A percentile compares a stretch with the other conserved stretches of the same genome.
Conservation (phyloP, 2,329 filamentous ascomycete genomes). For the Penicillium brevicompactum region DNA sequence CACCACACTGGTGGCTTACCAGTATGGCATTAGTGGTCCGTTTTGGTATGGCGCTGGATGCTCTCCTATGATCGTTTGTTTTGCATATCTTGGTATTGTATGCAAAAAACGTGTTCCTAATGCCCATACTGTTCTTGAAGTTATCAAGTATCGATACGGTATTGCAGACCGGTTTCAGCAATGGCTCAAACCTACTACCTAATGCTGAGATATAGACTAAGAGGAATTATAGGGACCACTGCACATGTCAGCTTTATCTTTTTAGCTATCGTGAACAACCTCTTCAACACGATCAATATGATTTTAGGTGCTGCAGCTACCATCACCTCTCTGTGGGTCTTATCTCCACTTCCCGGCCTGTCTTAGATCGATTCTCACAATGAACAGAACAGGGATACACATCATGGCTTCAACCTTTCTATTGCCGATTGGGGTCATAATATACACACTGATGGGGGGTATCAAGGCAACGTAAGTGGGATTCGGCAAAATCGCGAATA, state of each 20-base stretch:
- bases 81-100: slow-evolving; percentile 47
- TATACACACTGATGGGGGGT: slow-evolving; percentile 41
- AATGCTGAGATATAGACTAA: neutral
- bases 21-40: slow-evolving; percentile 39
- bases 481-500: neutral
- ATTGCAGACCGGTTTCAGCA: neutral
- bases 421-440: slow-evolving; percentile 44
- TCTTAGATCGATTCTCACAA: neutral
- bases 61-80: slow-evolving; percentile 49
- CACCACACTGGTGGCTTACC: slow-evolving; percentile 37
- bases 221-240: slow-evolving; percentile 24
- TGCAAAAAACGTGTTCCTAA: slow-evolving; percentile 45
- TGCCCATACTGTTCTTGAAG: slow-evolving; percentile 46
- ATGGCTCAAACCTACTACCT: neutral
- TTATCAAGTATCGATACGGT: slow-evolving; percentile 42
- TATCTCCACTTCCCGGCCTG: neutral
- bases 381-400: slow-evolving; percentile 38
- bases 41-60: slow-evolving; percentile 49
- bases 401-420: slow-evolving; percentile 49
- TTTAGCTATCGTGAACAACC: slow-evolving; percentile 47
- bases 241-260: slow-evolving; percentile 45
- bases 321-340: slow-evolving; percentile 37
- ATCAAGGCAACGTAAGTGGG: slow-evolving; percentile 43
- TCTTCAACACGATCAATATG: slow-evolving; percentile 47
- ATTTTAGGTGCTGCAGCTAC: slow-evolving; percentile 48